These are phyloP conservation scores for Platismatia glauca DNA, from an alignment of 495 filamentous ascomycete genomes.

Conservation along the genomic window DNA sequence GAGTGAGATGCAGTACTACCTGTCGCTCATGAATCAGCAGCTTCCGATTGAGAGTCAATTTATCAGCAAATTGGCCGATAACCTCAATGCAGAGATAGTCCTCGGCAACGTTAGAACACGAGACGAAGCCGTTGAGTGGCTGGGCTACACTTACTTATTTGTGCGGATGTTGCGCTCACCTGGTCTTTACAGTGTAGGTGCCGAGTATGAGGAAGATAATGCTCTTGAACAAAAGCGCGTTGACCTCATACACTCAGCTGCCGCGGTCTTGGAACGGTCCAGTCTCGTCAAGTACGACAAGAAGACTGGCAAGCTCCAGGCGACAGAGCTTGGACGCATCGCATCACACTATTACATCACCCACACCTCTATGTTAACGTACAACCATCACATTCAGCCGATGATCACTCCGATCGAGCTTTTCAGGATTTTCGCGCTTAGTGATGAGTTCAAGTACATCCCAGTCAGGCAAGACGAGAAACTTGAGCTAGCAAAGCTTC, in stretches of 20 bases:
- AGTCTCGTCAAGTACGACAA: slow-evolving; percentile 93
- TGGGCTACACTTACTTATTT: slow-evolving; percentile 97
- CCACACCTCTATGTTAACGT: slow-evolving; percentile 89
- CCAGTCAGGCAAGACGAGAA: slow-evolving; percentile 97
- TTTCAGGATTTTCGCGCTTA: slow-evolving; percentile 95
- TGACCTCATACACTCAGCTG: slow-evolving; percentile 91
- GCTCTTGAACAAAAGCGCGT: slow-evolving; percentile 92
- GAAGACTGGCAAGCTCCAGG: slow-evolving; percentile 77
- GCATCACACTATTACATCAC: slow-evolving; percentile 98
- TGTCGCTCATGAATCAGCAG: slow-evolving; percentile 93
- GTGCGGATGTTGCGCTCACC: slow-evolving; percentile 96
- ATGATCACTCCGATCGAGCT: slow-evolving; percentile 85
- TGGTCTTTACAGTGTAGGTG: slow-evolving; percentile 88
- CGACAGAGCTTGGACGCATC: slow-evolving; percentile 90
- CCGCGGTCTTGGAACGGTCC: slow-evolving; percentile 74
- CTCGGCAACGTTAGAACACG: slow-evolving; percentile 87
- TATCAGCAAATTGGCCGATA: slow-evolving; percentile 86
- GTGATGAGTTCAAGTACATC: slow-evolving; percentile 98
- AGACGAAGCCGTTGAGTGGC: slow-evolving; percentile 95
- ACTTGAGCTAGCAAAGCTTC: slow-evolving; percentile 84
- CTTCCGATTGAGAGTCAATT: slow-evolving; percentile 96
- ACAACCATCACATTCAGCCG: slow-evolving; percentile 91
- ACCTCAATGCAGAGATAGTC: slow-evolving; percentile 94
- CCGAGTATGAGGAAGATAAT: slow-evolving; percentile 88
- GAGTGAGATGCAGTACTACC: slow-evolving; percentile 88